phyloP scores from a whole-genome alignment of 1,139 yeast genomes.

The Lodderomyces orthopsilosis region DNA sequence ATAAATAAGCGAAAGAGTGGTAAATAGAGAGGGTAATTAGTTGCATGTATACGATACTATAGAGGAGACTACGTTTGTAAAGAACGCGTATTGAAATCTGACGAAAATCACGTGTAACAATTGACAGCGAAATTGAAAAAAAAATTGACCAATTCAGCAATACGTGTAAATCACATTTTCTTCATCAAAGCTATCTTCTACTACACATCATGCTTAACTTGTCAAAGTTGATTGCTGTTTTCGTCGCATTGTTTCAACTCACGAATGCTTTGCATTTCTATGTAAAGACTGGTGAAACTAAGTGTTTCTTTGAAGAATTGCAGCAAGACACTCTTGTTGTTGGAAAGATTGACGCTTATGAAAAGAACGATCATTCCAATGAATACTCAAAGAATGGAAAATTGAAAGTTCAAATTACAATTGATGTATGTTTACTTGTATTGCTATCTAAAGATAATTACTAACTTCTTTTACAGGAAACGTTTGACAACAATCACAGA shows the following conservation, averaged over 20 bases:
- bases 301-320: conserved; percentile 48
- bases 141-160: not conserved
- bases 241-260: conserved; percentile 4
- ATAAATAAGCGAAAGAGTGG: conserved; percentile 51
- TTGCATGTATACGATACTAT: too few species aligned
- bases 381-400: conserved; percentile 30
- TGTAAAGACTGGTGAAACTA: conserved; percentile 42
- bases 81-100: not conserved
- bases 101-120: not conserved
- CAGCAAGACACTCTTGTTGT: conserved; percentile 42
- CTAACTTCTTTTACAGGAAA: conserved; percentile 26
- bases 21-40: conserved; percentile 9
- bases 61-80: too few species aligned
- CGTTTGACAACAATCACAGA: conserved; percentile 46
- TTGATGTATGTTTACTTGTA: conserved; percentile 27
- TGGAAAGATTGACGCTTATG: conserved; percentile 45
- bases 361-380: conserved; percentile 28
- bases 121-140: not conserved
- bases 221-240: not conserved
- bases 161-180: not conserved
- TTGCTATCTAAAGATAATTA: not conserved
- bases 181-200: not conserved
- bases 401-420: conserved; percentile 40
- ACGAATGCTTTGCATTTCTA: conserved; percentile 44
- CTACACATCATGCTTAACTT: not conserved